Conservation (phyloP, 1,284 basidiomycete genomes). For the Fomitopsis palustris region DNA sequence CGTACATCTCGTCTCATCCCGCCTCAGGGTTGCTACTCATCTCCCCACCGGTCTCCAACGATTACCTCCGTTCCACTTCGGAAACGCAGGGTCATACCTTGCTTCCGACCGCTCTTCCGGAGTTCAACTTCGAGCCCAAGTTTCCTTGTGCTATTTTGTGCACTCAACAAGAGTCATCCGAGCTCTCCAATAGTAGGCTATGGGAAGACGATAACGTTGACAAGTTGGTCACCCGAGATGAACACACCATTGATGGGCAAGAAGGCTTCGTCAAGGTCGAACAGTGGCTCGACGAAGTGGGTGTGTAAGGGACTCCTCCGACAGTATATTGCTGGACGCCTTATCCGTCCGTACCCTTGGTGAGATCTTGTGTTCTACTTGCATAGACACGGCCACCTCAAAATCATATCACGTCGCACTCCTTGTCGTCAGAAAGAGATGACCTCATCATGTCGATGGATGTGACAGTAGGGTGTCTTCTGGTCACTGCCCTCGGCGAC, state of each 20-base stretch:
- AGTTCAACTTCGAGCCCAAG: constrained; percentile 59
- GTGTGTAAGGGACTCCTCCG: constrained; percentile 5
- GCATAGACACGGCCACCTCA: not conserved
- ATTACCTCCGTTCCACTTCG: constrained; percentile 20
- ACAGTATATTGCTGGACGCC: not conserved
- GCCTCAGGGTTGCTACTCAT: constrained; percentile 59
- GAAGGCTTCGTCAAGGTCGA: constrained; percentile 20
- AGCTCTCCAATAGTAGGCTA: constrained; percentile 13
- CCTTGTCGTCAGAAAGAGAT: too few relatives aligned
- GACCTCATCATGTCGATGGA: too few relatives aligned
- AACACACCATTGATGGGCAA: constrained; percentile 12
- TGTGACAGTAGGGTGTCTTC: too few relatives aligned
- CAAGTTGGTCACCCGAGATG: constrained; percentile 15
- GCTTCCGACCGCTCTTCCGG: constrained; percentile 39
- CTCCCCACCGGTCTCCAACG: constrained; percentile 49
- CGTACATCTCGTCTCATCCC: constrained; percentile 64
- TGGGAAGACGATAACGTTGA: constrained; percentile 18
- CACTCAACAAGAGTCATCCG: constrained; percentile 12
- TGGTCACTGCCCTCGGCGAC: too few relatives aligned
- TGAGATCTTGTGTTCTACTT: not conserved
- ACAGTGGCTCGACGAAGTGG: constrained; percentile 21
- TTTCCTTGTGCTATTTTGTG: constrained; percentile 61
- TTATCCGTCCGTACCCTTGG: not conserved
- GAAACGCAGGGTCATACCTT: constrained; percentile 12
- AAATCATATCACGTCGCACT: too few relatives aligned